Evolutionary conservation across 108 stramenopile genomes (phyloP), one percentile per base, ranked within the genome.

Genomic region (Aurantiochytrium sp.): DNA sequence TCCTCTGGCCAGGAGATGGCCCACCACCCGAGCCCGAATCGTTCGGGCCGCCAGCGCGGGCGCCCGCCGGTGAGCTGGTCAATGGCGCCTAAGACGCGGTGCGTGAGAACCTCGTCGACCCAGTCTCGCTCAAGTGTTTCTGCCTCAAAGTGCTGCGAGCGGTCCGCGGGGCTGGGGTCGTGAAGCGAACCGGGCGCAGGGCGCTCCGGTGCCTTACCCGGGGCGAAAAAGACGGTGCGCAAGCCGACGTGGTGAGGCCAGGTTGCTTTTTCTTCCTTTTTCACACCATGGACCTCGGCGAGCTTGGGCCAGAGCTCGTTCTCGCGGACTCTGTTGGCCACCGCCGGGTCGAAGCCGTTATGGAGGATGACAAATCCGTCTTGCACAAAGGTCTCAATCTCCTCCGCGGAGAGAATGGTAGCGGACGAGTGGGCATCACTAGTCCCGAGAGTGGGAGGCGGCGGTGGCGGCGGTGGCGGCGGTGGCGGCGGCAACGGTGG

Each of bases 241-340:
- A 81, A 21, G 69, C 69, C 69, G 10, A 45, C 69, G 22, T 81
- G 69, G 41, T 39, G 37, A 8, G 69, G 69, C 69, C 69, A 81
- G 41, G 34, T 45, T 5, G 69, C 8, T 4, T 4, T 4, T n/a
- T 81, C 69, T n/a, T 81, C 69, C 41, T 22, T 8, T 10, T 45
- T 32, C 4, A 81, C 22, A 4, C 42, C 42, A 45, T 45, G 42
- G 4, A 19, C 22, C 41, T 4, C 42, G 10, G 10, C 37, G 24
- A 81, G 42, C 36, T 39, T 4, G 4, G 69, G 37, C 69, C 69
- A 81, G 6, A 81, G 22, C 10, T 45, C 69, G 4, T 32, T 39
- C 22, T 81, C 69, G 15, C 69, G 37, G 22, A 39, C n/a, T 4
- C 42, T 8, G 10, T 39, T 4, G 22, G 69, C 69, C 4, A 81